Base-by-base conservation (phyloP, 352 stramenopile species). In the Phytophthora citrophthora region DNA sequence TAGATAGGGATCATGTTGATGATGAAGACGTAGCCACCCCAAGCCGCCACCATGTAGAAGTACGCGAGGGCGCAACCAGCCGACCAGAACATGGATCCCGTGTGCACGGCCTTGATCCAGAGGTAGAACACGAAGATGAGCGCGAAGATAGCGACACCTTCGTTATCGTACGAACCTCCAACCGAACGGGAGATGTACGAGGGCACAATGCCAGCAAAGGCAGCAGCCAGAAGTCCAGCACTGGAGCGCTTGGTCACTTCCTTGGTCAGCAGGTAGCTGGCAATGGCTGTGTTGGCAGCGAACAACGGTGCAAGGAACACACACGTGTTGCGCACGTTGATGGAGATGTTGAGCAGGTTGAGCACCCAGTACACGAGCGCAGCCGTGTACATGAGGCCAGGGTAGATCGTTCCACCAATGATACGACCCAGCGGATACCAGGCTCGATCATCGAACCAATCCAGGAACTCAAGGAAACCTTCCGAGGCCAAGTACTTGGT, bases 1-100 rank as follows among this genome's bases (percentile, higher is more conserved):
- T 99, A 98, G 52, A 98, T 95, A 32, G 95, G 96, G 58, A 99
- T 95, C 68, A 99, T 93, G 83, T 99, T 99, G 75, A 99, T 94
- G 56, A 99, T 98, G 80, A 99, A 99, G 15, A 99, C 93, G 80
- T 99, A 99, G 32, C 96, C 97, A 51, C 96, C 96, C 97, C 97
- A 99, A 6, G 95, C 89, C 4, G 94, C 92, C 15, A 98, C 96
- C 91, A 97, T 97, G 86, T 99, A 98, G 72, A 99, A 98, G 83
- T 99, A 99, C 11, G 86, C 81, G 13, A 99, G 88, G 62, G 83
- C 82, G 58, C 83, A 94, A 39, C 63, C 79, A 15, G 81, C 87
- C 13, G 82, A 86, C 81, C 80, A 92, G 60, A 95, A 85, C 82
- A 97, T 95, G 36, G 87, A 96, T 34, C 89, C 89, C 54, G 90